Base-by-base conservation (phyloP, 768 basidiomycete species). In the Goffeauzyma gilvescens region DNA sequence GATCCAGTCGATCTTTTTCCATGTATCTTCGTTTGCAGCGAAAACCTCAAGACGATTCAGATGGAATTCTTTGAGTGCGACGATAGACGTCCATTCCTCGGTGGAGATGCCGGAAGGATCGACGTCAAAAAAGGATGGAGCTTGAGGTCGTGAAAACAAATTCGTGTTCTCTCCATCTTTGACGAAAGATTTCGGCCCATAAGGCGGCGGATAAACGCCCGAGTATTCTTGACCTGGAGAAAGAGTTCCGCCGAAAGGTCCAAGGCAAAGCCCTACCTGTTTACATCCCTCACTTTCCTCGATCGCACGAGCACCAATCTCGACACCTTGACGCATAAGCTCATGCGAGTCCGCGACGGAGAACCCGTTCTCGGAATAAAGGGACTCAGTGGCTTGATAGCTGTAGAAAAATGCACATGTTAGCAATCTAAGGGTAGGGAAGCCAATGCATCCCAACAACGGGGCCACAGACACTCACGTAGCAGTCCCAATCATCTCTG, bases 121-220 rank as follows among this genome's bases (percentile, higher is more conserved):
- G n/a, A 9, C 28, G 28, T 30, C 28, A 9, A 9, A 9, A n/a
- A 30, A 30, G 9, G 28, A 9, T 9, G 8, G 8, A 9, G 28
- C 28, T 30, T 9, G 8, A 9, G 28, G 28, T 30, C 18, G 10
- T 38, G 37, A 6, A 38, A 12, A 21, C 12, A 23, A 38, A 30
- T 53, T 53, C 22, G 35, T 31, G 21, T 17, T 38, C 27, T 26
- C 37, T 34, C 22, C 44, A 15, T 15, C 17, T 3, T 38, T 15
- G 17, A 33, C 14, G 25, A 46, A 45, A 1, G 8, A 43, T 23
- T 31, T 25, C 10, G 80, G 79, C 1, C 79, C 80, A 52, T 71
- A 81, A 0, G 80, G 79, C 0, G 77, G 75, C 2, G 81, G 81
- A 54, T 82, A 84, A 49, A 72, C 66, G 6, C 79, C 82, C 45